Evolutionary conservation across 345 rosid genomes (phyloP).

Genomic region (Excoecaria agallocha): DNA sequence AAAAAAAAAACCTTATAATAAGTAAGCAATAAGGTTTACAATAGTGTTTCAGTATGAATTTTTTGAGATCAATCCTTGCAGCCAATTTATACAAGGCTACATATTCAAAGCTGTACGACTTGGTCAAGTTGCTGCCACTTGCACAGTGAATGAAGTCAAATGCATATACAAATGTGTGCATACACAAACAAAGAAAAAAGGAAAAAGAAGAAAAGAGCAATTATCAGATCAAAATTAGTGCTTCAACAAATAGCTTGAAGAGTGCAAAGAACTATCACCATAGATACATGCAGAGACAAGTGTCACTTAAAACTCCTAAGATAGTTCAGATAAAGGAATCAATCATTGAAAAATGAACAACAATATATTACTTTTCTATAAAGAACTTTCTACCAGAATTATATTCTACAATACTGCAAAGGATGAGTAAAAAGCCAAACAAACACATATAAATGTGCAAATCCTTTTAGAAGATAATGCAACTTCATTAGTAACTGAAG

Average conservation of each 20-base stretch:
- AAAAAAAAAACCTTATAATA: neutral
- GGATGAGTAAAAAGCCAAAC: neutral
- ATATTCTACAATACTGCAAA: neutral
- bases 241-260: neutral
- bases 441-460: neutral
- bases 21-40: neutral
- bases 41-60: neutral
- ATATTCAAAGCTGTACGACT: neutral
- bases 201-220: neutral
- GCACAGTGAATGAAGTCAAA: neutral
- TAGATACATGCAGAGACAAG: neutral
- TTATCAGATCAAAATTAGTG: neutral
- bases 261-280: neutral
- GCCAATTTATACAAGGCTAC: neutral
- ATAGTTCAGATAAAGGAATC: neutral
- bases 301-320: neutral
- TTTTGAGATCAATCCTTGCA: neutral
- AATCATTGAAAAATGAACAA: neutral
- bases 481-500: slow-evolving; percentile 1
- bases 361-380: neutral
- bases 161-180: neutral
- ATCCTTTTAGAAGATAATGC: neutral
- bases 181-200: neutral
- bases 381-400: neutral
- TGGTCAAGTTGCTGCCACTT: neutral